Conservation (phyloP, 2,329 filamentous ascomycete genomes). For the Hansfordia pulvinata region DNA sequence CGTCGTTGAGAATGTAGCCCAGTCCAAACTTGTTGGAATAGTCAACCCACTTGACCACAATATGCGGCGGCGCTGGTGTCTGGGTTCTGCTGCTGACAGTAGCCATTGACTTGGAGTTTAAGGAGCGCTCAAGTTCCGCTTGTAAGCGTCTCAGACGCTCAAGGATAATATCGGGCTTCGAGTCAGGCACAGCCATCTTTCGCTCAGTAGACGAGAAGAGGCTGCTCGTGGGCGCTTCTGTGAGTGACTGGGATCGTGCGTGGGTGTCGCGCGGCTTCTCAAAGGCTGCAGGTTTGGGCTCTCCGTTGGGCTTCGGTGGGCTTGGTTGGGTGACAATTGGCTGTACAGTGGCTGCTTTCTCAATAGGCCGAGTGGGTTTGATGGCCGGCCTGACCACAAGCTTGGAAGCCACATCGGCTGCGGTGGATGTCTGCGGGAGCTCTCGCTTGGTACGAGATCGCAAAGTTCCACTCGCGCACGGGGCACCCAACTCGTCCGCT, state of each 20-base stretch:
- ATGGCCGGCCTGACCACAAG: constrained; percentile 8
- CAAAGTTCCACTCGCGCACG: constrained; percentile 15
- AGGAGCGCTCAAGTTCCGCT: constrained; percentile 44
- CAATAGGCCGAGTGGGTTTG: no score
- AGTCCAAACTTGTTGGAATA: constrained; percentile 80
- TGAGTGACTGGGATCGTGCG: constrained; percentile 8
- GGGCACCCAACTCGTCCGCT: constrained; percentile 15
- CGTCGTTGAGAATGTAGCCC: constrained; percentile 72
- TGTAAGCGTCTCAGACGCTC: constrained; percentile 42
- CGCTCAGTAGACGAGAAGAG: constrained; percentile 43
- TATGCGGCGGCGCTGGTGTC: constrained; percentile 42
- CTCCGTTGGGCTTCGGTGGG: constrained; percentile 1
- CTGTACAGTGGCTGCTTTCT: no score
- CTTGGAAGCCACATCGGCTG: no score
- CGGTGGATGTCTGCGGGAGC: constrained; percentile 12
- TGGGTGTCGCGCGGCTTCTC: constrained; percentile 4
- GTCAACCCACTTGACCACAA: constrained; percentile 73
- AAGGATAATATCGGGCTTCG: constrained; percentile 43
- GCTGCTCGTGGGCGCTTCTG: constrained; percentile 24
- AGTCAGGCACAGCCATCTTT: constrained; percentile 33
- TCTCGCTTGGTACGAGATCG: constrained; percentile 14
- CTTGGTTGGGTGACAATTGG: no score
- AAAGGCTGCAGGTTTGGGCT: constrained; percentile 1
- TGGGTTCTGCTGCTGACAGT: constrained; percentile 41
- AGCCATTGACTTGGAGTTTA: constrained; percentile 51